A percentile compares a stretch with the other conserved stretches of the same genome.
phyloP scores from a whole-genome alignment of 2,329 filamentous ascomycete genomes.

The Dothideomycetes sp. region DNA sequence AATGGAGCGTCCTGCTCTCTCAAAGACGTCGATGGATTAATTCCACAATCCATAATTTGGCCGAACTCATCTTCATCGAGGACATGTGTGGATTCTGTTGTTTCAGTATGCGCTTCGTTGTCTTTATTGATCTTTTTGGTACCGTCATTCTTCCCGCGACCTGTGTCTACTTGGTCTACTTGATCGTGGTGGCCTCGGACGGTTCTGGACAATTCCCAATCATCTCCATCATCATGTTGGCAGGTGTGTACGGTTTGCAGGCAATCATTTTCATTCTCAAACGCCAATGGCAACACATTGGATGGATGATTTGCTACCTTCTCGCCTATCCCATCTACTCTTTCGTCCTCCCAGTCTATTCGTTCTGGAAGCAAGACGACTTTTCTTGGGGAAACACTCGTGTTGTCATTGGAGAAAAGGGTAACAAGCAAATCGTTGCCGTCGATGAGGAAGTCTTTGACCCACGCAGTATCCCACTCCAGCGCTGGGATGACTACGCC shows the following conservation, averaged over 20 bases:
- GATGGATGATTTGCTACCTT: conserved; percentile 99
- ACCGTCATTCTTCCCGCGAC: conserved; percentile 88
- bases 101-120: conserved; percentile 95
- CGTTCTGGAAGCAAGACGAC: conserved; percentile 99
- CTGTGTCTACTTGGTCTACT: conserved; percentile 73
- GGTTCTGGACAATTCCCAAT: conserved; percentile 65
- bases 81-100: conserved; percentile 98
- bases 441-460: conserved; percentile 78
- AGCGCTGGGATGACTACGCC: conserved; percentile 97
- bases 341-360: conserved; percentile 84
- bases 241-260: conserved; percentile 87
- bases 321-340: conserved; percentile 92
- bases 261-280: conserved; percentile 94
- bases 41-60: conserved; percentile 93
- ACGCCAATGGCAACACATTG: conserved; percentile 94
- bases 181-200: conserved; percentile 69
- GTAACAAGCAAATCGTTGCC: conserved; percentile 79
- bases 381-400: conserved; percentile 98
- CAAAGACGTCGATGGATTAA: conserved; percentile 99
- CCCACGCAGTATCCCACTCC: conserved; percentile 82
- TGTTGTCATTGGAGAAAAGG: conserved; percentile 91
- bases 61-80: conserved; percentile 78
- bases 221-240: conserved; percentile 82
- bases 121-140: conserved; percentile 86
- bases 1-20: conserved; percentile 89